Evolutionary conservation across 306 rosid species (phyloP), one percentile per base, ranked within the genome.

Genomic region (Glycine tomentella): DNA sequence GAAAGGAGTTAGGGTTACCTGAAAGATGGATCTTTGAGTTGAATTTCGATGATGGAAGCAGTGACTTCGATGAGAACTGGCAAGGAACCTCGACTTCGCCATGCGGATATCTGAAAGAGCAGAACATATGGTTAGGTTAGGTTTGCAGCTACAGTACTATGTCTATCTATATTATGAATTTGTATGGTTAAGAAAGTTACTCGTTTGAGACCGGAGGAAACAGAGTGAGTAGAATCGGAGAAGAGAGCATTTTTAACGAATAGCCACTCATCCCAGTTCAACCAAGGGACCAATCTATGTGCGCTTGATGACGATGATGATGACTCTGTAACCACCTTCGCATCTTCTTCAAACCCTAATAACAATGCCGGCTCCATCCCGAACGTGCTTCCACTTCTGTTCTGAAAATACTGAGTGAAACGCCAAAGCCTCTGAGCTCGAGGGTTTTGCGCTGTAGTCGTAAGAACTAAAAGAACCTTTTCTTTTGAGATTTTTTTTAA

Each of bases 231-330:
- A 11, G 96, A 93, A n/a, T 81, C 14, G 0, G 97, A 90, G 89
- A 96, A 93, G 62, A 96, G 91, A 79, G 91, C 42, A 14, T 86
- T 63, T 40, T 83, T 82, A 46, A 96, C 98, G 82, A 90, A 87
- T 68, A 84, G 82, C 99, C 99, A 96, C 63, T 96, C 99, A 40
- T 85, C 88, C 98, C 99, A 96, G 71, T 85, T 84, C 72, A 94
- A 87, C 99, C 99, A 96, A 3, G 99, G 94, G 25, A 96, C 99
- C 81, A 93, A 77, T 83, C 83, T 96, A 34, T 75, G 86, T 7
- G 83, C 57, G 67, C 58, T 79, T 2, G 90, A 63, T 3, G 76
- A 59, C 2, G 90, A 63, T 3, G 76, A 59, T 0, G 76, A 12
- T 57, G 44, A 31, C 38, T 53, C 80, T 3, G 13, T 69, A 67